phyloP scores from a whole-genome alignment of 2,329 filamentous ascomycete genomes.

The Ascocoryne sarcoides region DNA sequence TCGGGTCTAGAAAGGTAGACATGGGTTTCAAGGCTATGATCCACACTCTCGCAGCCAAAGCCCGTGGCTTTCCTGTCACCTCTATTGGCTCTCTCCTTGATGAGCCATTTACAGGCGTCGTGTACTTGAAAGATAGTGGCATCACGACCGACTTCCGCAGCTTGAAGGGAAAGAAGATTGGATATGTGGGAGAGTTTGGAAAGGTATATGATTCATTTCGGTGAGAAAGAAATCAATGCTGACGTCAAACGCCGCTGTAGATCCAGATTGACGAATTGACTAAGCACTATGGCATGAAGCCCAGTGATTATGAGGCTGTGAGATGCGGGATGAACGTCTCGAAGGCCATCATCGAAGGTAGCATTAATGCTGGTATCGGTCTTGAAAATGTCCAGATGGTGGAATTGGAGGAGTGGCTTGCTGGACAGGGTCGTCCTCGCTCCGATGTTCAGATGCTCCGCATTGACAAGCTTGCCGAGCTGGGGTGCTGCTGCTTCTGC shows the following conservation, averaged over 20 bases:
- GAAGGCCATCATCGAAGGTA: slow-evolving; percentile 64
- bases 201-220: slow-evolving; percentile 35
- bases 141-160: slow-evolving; percentile 69
- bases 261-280: slow-evolving; percentile 79
- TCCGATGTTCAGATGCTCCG: slow-evolving; percentile 70
- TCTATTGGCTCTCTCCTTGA: slow-evolving; percentile 70
- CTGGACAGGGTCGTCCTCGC: slow-evolving; percentile 49
- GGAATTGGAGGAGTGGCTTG: slow-evolving; percentile 69
- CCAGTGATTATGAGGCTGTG: slow-evolving; percentile 65
- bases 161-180: slow-evolving; percentile 67
- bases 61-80: slow-evolving; percentile 62
- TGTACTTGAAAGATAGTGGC: slow-evolving; percentile 66
- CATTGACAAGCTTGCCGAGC: slow-evolving; percentile 70
- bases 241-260: slow-evolving; percentile 32
- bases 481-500: slow-evolving; percentile 80
- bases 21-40: slow-evolving; percentile 82
- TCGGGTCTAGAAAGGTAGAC: slow-evolving; percentile 66
- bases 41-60: slow-evolving; percentile 70
- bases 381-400: slow-evolving; percentile 81
- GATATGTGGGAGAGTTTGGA: slow-evolving; percentile 73
- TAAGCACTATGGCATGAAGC: slow-evolving; percentile 66
- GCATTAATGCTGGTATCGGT: slow-evolving; percentile 67
- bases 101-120: slow-evolving; percentile 71
- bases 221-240: neutral
- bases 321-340: slow-evolving; percentile 77